phyloP scores from a whole-genome alignment of 768 basidiomycete genomes.

The Boletus speciosus region DNA sequence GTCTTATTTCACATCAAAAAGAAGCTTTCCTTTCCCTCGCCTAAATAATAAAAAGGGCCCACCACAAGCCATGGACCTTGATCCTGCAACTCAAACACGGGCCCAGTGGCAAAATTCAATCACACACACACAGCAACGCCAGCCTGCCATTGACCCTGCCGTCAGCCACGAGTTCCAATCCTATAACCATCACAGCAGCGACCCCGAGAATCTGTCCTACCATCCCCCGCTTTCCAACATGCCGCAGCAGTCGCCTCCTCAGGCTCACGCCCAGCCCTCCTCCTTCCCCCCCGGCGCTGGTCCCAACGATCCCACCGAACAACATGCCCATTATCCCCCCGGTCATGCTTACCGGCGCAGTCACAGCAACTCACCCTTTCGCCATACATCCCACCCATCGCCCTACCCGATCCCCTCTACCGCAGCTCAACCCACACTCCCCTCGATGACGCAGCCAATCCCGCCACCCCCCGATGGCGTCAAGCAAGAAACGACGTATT shows the following conservation, averaged over 20 bases:
- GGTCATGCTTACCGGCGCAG: conserved; percentile 34
- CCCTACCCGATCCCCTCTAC: conserved; percentile 37
- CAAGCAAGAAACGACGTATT: conserved; percentile 43
- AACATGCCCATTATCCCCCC: conserved; percentile 34
- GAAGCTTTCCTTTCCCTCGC: conserved; percentile 35
- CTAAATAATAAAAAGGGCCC: conserved; percentile 36
- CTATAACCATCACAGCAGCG: conserved; percentile 29
- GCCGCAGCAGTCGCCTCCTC: conserved; percentile 27
- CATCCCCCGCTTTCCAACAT: conserved; percentile 30
- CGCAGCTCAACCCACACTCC: conserved; percentile 26
- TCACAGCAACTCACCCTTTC: conserved; percentile 32
- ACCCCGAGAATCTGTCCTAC: conserved; percentile 24
- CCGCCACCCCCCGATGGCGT: conserved; percentile 27
- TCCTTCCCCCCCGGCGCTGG: conserved; percentile 34
- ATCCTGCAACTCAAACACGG: conserved; percentile 33
- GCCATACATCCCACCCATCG: conserved; percentile 40
- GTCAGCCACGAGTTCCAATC: conserved; percentile 33
- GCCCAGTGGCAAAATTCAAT: conserved; percentile 33
- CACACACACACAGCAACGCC: conserved; percentile 33
- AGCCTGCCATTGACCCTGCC: conserved; percentile 33
- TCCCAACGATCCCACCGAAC: conserved; percentile 32
- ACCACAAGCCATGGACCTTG: conserved; percentile 32
- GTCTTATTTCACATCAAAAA: conserved; percentile 32
- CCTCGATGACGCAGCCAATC: conserved; percentile 21
- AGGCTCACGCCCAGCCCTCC: conserved; percentile 36